Conservation (phyloP, 2,329 filamentous ascomycete species). For the Leptosphaerulina australis region DNA sequence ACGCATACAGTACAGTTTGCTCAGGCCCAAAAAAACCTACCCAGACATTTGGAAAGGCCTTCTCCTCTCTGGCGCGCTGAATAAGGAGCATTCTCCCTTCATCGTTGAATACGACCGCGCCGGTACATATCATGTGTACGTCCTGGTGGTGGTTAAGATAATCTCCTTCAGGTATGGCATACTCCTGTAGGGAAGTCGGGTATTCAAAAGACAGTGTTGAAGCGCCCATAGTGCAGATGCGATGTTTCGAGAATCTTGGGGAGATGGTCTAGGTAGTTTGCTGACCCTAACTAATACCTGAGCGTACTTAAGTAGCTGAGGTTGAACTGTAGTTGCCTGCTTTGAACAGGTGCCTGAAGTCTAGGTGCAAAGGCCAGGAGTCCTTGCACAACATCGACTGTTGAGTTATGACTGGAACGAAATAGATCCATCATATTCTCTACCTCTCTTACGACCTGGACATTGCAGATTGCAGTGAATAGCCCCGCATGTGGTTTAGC, state of each 20-base stretch:
- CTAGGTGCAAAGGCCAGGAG: background rate
- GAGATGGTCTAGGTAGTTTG: no score
- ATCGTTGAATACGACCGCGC: conserved; percentile 41
- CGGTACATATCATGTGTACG: conserved; percentile 37
- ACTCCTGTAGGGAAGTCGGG: conserved; percentile 33
- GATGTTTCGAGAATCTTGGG: background rate
- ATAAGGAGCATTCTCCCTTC: conserved; percentile 44
- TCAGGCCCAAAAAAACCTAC: conserved; percentile 24
- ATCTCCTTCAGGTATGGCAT: conserved; percentile 35
- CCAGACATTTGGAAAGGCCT: conserved; percentile 44
- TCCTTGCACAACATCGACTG: background rate
- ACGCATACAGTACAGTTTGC: background rate
- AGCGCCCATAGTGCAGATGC: conserved; percentile 5
- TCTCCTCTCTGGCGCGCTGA: conserved; percentile 45
- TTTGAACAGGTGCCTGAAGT: conserved; percentile 6
- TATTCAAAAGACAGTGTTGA: conserved; percentile 25
- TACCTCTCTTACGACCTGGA: background rate
- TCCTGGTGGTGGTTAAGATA: conserved; percentile 37
- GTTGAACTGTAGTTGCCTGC: conserved; percentile 5
- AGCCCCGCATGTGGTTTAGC: conserved; percentile 13
- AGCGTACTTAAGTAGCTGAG: background rate
- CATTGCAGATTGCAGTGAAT: background rate
- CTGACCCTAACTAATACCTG: background rate
- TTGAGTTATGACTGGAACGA: background rate
- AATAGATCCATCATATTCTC: background rate